phyloP scores from a whole-genome alignment of 2,329 filamentous ascomycete genomes.

The Microsporum audouinii region DNA sequence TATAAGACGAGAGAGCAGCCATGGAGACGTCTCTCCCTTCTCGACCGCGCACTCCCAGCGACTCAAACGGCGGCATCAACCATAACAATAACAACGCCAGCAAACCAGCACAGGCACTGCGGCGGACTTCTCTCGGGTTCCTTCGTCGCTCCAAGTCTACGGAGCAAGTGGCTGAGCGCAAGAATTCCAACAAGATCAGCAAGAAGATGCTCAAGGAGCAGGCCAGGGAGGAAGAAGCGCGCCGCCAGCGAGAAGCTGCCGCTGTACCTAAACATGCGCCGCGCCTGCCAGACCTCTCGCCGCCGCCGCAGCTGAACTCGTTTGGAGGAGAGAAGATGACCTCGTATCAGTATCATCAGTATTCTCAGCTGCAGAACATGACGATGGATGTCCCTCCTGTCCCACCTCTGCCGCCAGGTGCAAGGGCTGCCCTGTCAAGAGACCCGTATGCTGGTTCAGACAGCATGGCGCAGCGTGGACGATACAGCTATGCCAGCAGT shows the following conservation, averaged over 20 bases:
- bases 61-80: constrained; percentile 20
- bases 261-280: constrained; percentile 49
- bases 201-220: constrained; percentile 31
- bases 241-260: constrained; percentile 45
- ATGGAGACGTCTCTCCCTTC: background rate
- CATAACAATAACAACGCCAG: background rate
- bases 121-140: constrained; percentile 45
- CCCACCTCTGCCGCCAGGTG: constrained; percentile 15
- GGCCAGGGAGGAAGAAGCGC: constrained; percentile 40
- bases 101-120: constrained; percentile 19
- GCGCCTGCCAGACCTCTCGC: constrained; percentile 39
- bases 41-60: constrained; percentile 28
- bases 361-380: background rate
- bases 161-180: constrained; percentile 47
- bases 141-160: constrained; percentile 58
- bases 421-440: constrained; percentile 44
- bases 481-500: constrained; percentile 92
- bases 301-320: constrained; percentile 40
- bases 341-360: constrained; percentile 17
- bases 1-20: background rate
- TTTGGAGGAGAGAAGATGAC: constrained; percentile 53
- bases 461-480: constrained; percentile 93
- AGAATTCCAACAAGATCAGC: constrained; percentile 26
- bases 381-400: constrained; percentile 10
- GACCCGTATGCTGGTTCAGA: constrained; percentile 75